These are phyloP conservation scores for Aspergillus ostianus DNA, from an alignment of 495 filamentous ascomycete genomes.

Conservation along the genomic window DNA sequence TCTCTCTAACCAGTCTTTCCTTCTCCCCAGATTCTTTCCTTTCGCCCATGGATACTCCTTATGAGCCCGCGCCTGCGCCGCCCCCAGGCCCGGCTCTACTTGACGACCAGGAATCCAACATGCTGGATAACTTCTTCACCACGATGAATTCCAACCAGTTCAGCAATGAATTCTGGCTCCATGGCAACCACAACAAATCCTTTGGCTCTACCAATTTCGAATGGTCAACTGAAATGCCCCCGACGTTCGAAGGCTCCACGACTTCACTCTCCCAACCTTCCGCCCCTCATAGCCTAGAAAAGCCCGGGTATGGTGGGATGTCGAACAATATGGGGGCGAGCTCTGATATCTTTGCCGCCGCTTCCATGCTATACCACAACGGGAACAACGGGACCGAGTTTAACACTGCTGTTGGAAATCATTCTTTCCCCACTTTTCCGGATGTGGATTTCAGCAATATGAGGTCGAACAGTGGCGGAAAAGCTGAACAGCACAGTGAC, in stretches of 20 bases:
- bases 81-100: slow-evolving; percentile 60
- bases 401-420: slow-evolving; percentile 28
- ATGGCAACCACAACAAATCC: slow-evolving; percentile 41
- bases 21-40: slow-evolving; percentile 42
- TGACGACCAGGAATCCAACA: slow-evolving; percentile 58
- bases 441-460: slow-evolving; percentile 25
- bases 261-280: slow-evolving; percentile 58
- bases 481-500: slow-evolving; percentile 15
- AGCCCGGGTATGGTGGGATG: slow-evolving; percentile 23
- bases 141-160: slow-evolving; percentile 57
- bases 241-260: slow-evolving; percentile 58
- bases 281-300: slow-evolving; percentile 27
- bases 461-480: slow-evolving; percentile 19
- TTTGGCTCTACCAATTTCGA: slow-evolving; percentile 44
- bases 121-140: slow-evolving; percentile 63
- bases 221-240: slow-evolving; percentile 57
- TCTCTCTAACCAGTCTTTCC: slow-evolving; percentile 23
- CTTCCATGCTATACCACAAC: slow-evolving; percentile 46
- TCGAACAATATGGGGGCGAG: slow-evolving; percentile 21
- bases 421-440: slow-evolving; percentile 29
- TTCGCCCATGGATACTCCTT: slow-evolving; percentile 50
- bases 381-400: slow-evolving; percentile 33
- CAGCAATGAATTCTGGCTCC: slow-evolving; percentile 47
- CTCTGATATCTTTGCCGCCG: slow-evolving; percentile 51
- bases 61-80: slow-evolving; percentile 54